Base-by-base conservation (phyloP, 2,329 filamentous ascomycete genomes). In the Hypomyces perniciosus region DNA sequence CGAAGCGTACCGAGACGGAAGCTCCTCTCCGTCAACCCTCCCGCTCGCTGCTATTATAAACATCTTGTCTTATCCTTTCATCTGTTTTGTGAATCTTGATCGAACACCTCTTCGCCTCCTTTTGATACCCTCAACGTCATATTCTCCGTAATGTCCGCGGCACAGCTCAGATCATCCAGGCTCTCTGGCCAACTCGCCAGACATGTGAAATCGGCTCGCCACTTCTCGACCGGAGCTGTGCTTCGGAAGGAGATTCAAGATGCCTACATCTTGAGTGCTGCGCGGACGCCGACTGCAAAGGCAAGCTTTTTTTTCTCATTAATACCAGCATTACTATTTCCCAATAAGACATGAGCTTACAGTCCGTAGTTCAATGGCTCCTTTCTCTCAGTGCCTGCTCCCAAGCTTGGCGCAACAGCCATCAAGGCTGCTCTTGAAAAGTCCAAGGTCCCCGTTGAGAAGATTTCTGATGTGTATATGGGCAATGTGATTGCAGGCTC, bases 391-490 rank as follows among this genome's bases (percentile, higher is more conserved):
- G 83, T 97, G 31, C 77, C 90, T 4, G 92, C 91, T 8, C 87
- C 93, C n/a, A 80, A 88, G 63, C 86, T 99, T 43, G 93, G 89
- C 59, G 90, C 92, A 30, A 84, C 85, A 12, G 93, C 91, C 52
- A 97, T 99, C 74, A 93, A 91, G 70, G 86, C 90, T 43, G 93
- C 93, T 29, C 71, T 99, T 48, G 81, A 85, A 60, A 95, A 93
- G 70, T 95, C 91, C 47, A 85, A 83, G 57, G 80, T 97, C 6
- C 91, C 93, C 2, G 69, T 83, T 47, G 83, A 85, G 33, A 87
- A 86, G 65, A 89, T 97, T 63, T 87, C 85, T 56, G 88, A 95
- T 70, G 90, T 97, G 12, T 97, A 97, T 75, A 95, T 97, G 88
- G 93, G 93, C 65, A 95, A 96, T 63, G 93, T 97, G 8, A 79